Evolutionary conservation across 352 stramenopile genomes (phyloP).

Genomic region (Globisporangium nodosum): DNA sequence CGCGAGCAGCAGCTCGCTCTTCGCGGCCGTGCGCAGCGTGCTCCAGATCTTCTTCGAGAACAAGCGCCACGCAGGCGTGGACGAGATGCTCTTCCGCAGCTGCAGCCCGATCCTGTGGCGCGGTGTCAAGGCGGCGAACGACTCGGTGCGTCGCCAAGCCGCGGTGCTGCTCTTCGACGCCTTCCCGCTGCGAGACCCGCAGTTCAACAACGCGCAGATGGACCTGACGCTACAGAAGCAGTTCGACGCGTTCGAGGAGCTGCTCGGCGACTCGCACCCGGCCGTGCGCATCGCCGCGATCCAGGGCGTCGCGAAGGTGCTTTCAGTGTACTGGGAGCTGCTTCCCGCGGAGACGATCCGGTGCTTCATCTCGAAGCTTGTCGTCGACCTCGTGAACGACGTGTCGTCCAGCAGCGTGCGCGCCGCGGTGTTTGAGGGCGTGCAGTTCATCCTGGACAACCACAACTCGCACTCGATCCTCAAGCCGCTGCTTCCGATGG

Average conservation of each 20-base stretch:
- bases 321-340: slow-evolving; percentile 84
- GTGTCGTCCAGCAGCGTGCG: slow-evolving; percentile 68
- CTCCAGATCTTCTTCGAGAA: slow-evolving; percentile 85
- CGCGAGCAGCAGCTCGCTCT: slow-evolving; percentile 58
- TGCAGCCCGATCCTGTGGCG: slow-evolving; percentile 85
- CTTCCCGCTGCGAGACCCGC: slow-evolving; percentile 73
- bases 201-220: slow-evolving; percentile 73
- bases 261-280: slow-evolving; percentile 69
- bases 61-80: slow-evolving; percentile 72
- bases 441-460: slow-evolving; percentile 85
- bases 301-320: slow-evolving; percentile 74
- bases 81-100: slow-evolving; percentile 82
- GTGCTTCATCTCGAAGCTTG: slow-evolving; percentile 76
- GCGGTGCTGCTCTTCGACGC: slow-evolving; percentile 81
- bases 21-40: slow-evolving; percentile 55
- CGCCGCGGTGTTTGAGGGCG: slow-evolving; percentile 75
- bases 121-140: slow-evolving; percentile 75
- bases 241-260: slow-evolving; percentile 77
- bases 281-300: slow-evolving; percentile 73
- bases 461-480: slow-evolving; percentile 82
- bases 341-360: slow-evolving; percentile 75
- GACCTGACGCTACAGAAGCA: slow-evolving; percentile 75
- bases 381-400: slow-evolving; percentile 81
- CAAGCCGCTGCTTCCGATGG: slow-evolving; percentile 79
- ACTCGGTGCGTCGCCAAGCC: slow-evolving; percentile 77